These are phyloP conservation scores for Geotrichum aggregatum DNA, from an alignment of 1,139 yeast genomes.

Conservation along the genomic window DNA sequence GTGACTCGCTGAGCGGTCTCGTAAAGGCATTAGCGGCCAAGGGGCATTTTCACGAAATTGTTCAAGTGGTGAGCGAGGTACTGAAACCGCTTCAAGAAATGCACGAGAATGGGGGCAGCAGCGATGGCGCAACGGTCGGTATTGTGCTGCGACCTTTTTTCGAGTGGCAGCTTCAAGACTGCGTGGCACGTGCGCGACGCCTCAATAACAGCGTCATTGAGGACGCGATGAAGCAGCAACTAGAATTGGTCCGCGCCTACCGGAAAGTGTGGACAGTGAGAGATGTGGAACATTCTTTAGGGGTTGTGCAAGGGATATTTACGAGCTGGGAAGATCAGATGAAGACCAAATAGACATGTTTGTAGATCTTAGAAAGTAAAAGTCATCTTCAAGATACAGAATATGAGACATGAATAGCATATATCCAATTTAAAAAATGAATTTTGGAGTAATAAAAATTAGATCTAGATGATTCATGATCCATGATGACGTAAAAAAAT, in stretches of 20 bases:
- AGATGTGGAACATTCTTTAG: background rate
- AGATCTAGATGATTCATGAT: no score
- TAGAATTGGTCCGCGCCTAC: background rate
- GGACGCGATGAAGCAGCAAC: constrained; percentile 1
- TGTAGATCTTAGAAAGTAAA: no score
- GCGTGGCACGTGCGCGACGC: background rate
- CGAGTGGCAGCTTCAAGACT: background rate
- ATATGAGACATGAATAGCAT: no score
- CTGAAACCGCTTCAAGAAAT: background rate
- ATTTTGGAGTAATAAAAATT: no score
- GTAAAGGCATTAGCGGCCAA: constrained; percentile 3
- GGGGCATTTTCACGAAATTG: constrained; percentile 12
- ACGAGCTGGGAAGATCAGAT: constrained; percentile 1
- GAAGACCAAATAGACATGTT: no score
- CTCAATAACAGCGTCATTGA: constrained; percentile 3
- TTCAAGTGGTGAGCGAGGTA: background rate
- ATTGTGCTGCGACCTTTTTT: constrained; percentile 7
- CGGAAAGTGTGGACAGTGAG: background rate
- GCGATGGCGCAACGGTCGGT: background rate
- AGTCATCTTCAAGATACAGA: no score
- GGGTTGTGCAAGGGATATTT: background rate
- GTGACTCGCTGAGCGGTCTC: constrained; percentile 14
- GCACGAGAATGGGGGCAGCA: no score
- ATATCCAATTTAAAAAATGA: no score
- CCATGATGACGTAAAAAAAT: no score